phyloP scores from a whole-genome alignment of 1,139 yeast species.

The Citeromyces siamensis region DNA sequence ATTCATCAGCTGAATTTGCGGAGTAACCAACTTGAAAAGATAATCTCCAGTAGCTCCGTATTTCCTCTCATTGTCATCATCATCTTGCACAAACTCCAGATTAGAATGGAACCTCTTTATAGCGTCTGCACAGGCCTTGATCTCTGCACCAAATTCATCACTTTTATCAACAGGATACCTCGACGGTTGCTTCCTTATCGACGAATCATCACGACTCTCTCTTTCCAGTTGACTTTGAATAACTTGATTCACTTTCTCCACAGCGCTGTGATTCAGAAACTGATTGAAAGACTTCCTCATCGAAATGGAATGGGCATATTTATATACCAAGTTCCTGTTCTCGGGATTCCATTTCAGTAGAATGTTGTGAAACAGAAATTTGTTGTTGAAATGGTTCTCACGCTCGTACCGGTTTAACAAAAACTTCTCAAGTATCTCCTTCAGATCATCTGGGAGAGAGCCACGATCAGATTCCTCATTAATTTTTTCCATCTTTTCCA shows the following conservation, averaged over 20 bases:
- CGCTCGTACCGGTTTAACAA: conserved; percentile 15
- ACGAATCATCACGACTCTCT: conserved; percentile 2
- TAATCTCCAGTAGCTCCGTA: conserved; percentile 33
- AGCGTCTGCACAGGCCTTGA: not conserved
- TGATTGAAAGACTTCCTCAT: conserved; percentile 54
- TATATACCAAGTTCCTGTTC: conserved; percentile 49
- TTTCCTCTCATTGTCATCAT: conserved; percentile 4
- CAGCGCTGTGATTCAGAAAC: conserved; percentile 8
- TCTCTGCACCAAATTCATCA: not conserved
- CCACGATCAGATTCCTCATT: not conserved
- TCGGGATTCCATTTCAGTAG: conserved; percentile 72
- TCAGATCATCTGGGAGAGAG: not conserved
- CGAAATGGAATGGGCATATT: conserved; percentile 53
- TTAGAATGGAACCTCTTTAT: conserved; percentile 1
- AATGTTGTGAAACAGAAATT: conserved; percentile 66
- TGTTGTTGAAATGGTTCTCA: conserved; percentile 43
- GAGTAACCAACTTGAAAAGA: conserved; percentile 58
- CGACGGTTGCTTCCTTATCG: not conserved
- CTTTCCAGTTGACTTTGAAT: conserved; percentile 12
- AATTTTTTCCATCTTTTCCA: not conserved
- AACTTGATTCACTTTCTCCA: conserved; percentile 31
- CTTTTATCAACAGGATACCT: not conserved
- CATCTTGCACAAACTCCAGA: conserved; percentile 2
- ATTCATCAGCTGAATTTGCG: conserved; percentile 76
- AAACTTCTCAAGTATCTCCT: conserved; percentile 6